Evolutionary conservation across 768 basidiomycete species (phyloP).

Genomic region (Omphalotus guepiniiformis): DNA sequence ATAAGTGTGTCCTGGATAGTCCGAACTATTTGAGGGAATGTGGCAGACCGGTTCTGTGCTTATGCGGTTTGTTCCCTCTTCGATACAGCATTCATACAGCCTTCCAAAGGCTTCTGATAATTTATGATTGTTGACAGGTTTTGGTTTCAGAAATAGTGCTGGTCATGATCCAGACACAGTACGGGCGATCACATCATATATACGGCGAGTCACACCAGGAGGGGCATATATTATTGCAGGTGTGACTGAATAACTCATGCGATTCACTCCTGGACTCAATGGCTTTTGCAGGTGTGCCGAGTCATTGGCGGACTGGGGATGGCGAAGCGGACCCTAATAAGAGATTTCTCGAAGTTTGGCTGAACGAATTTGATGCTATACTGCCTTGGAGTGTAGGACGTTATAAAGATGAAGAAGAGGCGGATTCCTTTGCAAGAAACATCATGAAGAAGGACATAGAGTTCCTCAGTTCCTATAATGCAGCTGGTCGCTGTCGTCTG

Average conservation of each 20-base stretch:
- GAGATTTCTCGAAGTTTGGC: conserved; percentile 63
- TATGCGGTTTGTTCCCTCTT: conserved; percentile 59
- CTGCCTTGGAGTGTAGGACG: conserved; percentile 83
- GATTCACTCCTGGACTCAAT: neutral
- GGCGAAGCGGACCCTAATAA: conserved; percentile 68
- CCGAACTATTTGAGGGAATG: conserved; percentile 71
- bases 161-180: conserved; percentile 60
- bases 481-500: conserved; percentile 36
- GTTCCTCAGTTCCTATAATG: conserved; percentile 45
- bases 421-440: conserved; percentile 56
- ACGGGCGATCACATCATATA: conserved; percentile 47
- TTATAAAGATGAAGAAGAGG: conserved; percentile 55
- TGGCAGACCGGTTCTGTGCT: conserved; percentile 63
- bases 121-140: conserved; percentile 35
- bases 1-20: conserved; percentile 61
- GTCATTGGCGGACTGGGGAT: conserved; percentile 70
- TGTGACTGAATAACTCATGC: neutral
- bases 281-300: conserved; percentile 46
- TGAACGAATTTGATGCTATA: conserved; percentile 77
- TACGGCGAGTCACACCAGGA: conserved; percentile 58
- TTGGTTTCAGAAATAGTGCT: conserved; percentile 62
- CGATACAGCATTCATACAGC: too few species aligned
- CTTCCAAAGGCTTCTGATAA: neutral
- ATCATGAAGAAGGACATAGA: conserved; percentile 64
- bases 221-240: conserved; percentile 66